Evolutionary conservation across 257 asterid genomes (phyloP).

Genomic region (Buddleja alternifolia): DNA sequence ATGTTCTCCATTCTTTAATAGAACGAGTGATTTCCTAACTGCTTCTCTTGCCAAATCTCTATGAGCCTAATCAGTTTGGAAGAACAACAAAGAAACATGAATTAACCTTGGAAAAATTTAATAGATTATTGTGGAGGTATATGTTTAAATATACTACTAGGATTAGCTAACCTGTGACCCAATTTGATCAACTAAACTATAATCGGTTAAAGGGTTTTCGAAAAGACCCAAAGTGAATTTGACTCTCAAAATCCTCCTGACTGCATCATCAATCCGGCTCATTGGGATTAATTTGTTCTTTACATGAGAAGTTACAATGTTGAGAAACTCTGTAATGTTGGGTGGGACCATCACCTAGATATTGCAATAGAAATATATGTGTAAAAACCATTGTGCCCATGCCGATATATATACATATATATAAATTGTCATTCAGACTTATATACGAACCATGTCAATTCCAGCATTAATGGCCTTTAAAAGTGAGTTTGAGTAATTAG

Average conservation of each 20-base stretch:
- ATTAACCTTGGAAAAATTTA: neutral
- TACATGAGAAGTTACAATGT: constrained; percentile 39
- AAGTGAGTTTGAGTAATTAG: constrained; percentile 26
- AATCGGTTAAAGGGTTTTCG: constrained; percentile 64
- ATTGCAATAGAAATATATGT: neutral
- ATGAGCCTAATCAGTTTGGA: constrained; percentile 13
- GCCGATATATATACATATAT: no score
- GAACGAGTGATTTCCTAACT: constrained; percentile 38
- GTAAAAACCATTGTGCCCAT: no score
- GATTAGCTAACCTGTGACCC: constrained; percentile 46
- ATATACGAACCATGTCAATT: neutral
- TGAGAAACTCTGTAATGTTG: constrained; percentile 44
- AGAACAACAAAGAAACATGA: neutral
- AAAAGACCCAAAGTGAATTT: constrained; percentile 62
- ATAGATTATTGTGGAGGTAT: no score
- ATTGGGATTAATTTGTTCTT: constrained; percentile 49
- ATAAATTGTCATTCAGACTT: no score
- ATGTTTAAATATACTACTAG: no score
- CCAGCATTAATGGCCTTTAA: constrained; percentile 19
- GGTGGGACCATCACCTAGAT: constrained; percentile 57
- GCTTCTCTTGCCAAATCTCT: constrained; percentile 41
- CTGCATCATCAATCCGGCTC: constrained; percentile 70
- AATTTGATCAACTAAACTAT: constrained; percentile 37
- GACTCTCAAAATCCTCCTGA: constrained; percentile 60
- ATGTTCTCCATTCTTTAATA: constrained; percentile 33